Conservation (phyloP, 202 grass and related monocot genomes). For the Panicum hallii region DNA sequence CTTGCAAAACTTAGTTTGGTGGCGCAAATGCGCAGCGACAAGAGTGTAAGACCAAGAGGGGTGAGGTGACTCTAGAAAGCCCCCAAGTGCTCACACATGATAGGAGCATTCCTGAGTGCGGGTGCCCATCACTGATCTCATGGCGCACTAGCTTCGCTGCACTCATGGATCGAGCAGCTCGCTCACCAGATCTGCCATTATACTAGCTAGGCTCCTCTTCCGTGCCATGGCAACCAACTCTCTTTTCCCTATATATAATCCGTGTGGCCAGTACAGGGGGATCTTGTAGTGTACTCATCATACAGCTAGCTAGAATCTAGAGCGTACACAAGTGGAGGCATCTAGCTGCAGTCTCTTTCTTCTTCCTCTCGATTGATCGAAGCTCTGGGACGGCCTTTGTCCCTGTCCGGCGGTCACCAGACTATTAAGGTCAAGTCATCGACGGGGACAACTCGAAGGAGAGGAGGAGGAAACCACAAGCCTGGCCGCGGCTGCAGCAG, state of each 20-base stretch:
- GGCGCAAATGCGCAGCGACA: background rate
- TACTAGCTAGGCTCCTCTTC: background rate
- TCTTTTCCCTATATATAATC: background rate
- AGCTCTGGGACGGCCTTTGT: constrained; percentile 29
- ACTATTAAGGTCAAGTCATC: background rate
- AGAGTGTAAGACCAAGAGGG: background rate
- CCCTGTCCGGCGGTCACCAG: background rate
- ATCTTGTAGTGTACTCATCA: background rate
- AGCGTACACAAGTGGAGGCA: background rate
- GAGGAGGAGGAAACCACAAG: background rate
- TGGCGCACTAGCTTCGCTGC: constrained; percentile 13
- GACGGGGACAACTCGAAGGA: background rate
- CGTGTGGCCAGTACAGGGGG: constrained; percentile 19
- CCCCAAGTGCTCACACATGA: constrained; percentile 28
- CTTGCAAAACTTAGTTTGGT: background rate
- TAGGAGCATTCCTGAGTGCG: constrained; percentile 35
- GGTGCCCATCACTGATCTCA: constrained; percentile 36
- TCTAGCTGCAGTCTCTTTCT: constrained; percentile 24
- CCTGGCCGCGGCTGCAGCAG: background rate
- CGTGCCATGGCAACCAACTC: background rate
- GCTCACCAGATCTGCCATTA: background rate
- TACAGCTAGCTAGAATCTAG: constrained; percentile 19
- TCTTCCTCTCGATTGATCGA: background rate
- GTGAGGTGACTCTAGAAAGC: constrained; percentile 32
- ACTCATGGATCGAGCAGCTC: background rate